phyloP scores from a whole-genome alignment of 768 basidiomycete genomes.

The Russula foetens region DNA sequence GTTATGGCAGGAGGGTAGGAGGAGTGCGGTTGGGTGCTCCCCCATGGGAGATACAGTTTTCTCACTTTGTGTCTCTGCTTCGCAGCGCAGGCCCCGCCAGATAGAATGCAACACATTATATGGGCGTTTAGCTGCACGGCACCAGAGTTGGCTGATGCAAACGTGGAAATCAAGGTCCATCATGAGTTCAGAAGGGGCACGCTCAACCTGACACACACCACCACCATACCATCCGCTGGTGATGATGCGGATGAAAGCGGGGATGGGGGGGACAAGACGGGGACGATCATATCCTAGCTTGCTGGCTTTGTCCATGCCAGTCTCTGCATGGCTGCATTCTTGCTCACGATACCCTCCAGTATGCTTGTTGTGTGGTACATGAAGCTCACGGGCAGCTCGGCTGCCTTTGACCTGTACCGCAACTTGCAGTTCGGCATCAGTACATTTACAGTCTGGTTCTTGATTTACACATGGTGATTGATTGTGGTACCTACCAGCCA shows the following conservation, averaged over 20 bases:
- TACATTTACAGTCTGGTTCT: neutral
- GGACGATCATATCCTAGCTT: neutral
- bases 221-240: constrained; percentile 24
- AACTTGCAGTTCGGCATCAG: constrained; percentile 23
- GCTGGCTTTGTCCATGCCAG: constrained; percentile 46
- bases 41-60: constrained; percentile 23
- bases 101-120: constrained; percentile 40
- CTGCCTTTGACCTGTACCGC: constrained; percentile 42
- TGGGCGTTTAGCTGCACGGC: constrained; percentile 47
- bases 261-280: neutral
- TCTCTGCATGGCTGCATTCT: constrained; percentile 43
- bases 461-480: no score
- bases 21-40: neutral
- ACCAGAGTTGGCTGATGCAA: constrained; percentile 38
- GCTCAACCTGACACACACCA: constrained; percentile 38
- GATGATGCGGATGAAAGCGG: neutral
- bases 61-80: neutral
- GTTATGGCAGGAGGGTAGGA: neutral
- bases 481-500: no score
- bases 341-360: constrained; percentile 52
- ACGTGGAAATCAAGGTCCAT: constrained; percentile 44
- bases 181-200: constrained; percentile 31
- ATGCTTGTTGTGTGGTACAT: constrained; percentile 45
- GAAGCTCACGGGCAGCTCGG: constrained; percentile 34
- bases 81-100: constrained; percentile 33